phyloP scores from a whole-genome alignment of 148 eudicot species.

The Rhododendron simsii region DNA sequence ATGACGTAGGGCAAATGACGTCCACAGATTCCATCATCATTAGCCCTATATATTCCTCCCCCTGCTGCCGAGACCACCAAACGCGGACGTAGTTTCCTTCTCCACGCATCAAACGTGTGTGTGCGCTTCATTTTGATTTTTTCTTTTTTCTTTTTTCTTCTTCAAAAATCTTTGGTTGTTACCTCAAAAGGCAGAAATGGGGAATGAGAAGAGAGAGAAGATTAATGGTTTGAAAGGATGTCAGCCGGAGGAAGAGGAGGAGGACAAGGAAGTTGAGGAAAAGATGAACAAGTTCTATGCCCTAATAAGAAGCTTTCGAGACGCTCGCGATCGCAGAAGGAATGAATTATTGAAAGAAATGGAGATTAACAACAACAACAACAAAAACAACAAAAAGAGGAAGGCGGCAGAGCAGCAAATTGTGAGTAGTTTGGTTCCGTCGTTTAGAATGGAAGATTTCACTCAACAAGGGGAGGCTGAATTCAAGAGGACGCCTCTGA shows the following conservation, averaged over 20 bases:
- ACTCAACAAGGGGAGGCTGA: neutral
- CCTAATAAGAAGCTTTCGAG: conserved; percentile 25
- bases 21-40: neutral
- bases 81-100: neutral
- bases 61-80: neutral
- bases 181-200: neutral
- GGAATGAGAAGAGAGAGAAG: neutral
- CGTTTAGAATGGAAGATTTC: conserved; percentile 41
- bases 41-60: neutral
- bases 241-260: neutral
- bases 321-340: conserved; percentile 17
- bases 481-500: neutral
- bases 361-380: neutral
- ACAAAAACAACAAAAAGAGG: conserved; percentile 2
- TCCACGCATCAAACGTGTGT: neutral
- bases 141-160: neutral
- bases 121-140: neutral
- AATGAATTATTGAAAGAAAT: neutral
- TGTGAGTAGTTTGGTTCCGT: conserved; percentile 19
- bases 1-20: neutral
- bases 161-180: neutral
- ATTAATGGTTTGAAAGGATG: neutral
- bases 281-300: conserved; percentile 44
- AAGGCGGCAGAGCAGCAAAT: neutral
- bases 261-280: conserved; percentile 16